Base-by-base conservation (phyloP, 2,329 filamentous ascomycete genomes). In the Aspergillus sp. region DNA sequence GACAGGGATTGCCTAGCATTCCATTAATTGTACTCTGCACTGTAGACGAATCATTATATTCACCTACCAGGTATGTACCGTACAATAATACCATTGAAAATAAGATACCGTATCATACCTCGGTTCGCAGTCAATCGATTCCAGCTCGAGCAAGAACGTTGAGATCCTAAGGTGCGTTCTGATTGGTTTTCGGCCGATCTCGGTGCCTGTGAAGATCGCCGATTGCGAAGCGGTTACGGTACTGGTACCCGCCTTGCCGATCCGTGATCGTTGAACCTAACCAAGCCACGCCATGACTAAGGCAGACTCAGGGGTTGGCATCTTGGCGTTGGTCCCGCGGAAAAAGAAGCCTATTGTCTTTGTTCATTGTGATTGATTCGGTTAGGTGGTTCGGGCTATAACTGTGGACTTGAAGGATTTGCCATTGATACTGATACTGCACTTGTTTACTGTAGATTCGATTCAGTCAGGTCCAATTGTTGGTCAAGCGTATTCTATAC, bases 161-260 rank as follows among this genome's bases (percentile, higher is more conserved):
- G 46, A 56, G 54, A 54, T 53, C 12, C 13, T 1, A 22, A 5
- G 5, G 3, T 5, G 15, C 4, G 10, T 13, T 22, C 10, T 33
- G 39, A 58, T 55, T 55, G 54, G 53, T 4, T 3, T 4, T 39
- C 56, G 54, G 54, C 45, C 44, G 15, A 57, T 57, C 53, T 57
- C 51, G 53, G 54, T 25, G 42, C 47, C 32, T n/a, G 23, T 32
- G 32, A 2, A 15, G 48, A 52, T 54, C 49, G 10, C 19, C 49
- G 49, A 49, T 19, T 13, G 46, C 38, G 10, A 7, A 39, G 6
- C 37, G 4, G 17, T 45, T 41, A 20, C 49, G 51, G 15, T 44
- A 54, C 54, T 46, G 32, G 54, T 58, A 58, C 53, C 55, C 55
- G 54, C 52, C 50, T 46, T 53, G 33, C 49, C 52, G 52, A 49